A percentile compares a stretch with the other conserved stretches of the same genome.
These are phyloP conservation scores for Aspergillus uvarum DNA, from an alignment of 2,329 filamentous ascomycete species.

Conservation along the genomic window DNA sequence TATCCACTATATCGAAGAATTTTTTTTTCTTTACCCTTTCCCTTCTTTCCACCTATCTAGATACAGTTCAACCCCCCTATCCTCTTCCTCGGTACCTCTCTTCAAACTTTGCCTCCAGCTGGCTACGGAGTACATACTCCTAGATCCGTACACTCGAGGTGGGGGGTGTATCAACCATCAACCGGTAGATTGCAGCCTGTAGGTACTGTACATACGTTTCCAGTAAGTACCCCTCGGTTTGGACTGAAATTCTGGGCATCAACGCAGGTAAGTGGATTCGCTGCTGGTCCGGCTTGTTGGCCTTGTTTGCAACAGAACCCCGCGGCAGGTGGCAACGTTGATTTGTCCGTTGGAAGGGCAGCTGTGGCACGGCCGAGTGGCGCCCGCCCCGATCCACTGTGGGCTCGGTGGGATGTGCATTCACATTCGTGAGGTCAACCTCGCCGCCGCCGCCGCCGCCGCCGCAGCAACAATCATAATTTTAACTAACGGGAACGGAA, in stretches of 20 bases:
- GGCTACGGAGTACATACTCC: not conserved
- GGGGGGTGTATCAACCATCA: no score
- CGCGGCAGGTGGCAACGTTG: conserved; percentile 19
- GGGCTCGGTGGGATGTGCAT: conserved; percentile 8
- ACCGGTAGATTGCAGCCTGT: no score
- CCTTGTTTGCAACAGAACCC: conserved; percentile 25
- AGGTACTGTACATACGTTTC: no score
- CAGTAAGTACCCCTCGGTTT: conserved; percentile 5
- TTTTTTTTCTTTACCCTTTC: conserved; percentile 22
- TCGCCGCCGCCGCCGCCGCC: not conserved
- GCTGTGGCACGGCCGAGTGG: conserved; percentile 23
- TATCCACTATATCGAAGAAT: conserved; percentile 22
- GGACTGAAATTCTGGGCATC: conserved; percentile 37
- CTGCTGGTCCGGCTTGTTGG: conserved; percentile 15
- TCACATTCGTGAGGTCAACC: conserved; percentile 11
- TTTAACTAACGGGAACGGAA: not conserved
- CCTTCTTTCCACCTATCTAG: conserved; percentile 9
- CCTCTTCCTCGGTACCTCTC: not conserved
- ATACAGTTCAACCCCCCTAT: no score
- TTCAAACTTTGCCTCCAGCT: conserved; percentile 17
- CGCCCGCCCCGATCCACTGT: conserved; percentile 21
- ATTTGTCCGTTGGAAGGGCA: conserved; percentile 17
- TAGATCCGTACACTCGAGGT: no score
- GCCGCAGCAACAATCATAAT: not conserved
- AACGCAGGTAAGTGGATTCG: conserved; percentile 31